Evolutionary conservation across 768 basidiomycete species (phyloP), one percentile per base, ranked within the genome.

Genomic region (Mycena pura): DNA sequence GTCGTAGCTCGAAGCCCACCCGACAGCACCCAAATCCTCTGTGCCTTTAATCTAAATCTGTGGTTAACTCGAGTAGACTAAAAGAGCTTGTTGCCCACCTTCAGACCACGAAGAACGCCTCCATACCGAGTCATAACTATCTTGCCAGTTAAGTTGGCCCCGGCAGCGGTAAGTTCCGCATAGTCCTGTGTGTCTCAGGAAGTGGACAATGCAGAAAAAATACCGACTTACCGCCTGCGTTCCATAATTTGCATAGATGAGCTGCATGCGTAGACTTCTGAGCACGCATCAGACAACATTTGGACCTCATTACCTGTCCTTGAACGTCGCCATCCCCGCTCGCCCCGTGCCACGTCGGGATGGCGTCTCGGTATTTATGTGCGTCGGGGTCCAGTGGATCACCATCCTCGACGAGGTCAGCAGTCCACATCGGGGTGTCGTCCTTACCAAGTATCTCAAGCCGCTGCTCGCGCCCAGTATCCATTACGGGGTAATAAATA

Each of bases 321-420:
- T 82, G 78, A 17, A 85, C 94, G 60, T 89, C 86, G 1, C 96
- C 96, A 43, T 84, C 86, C 44, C 82, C 83, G 67, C 91, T 93
- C 13, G 93, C 75, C 5, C 93, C 95, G 73, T 96, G 95, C 86
- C 91, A 99, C n/a, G 90, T 76, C 0, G 91, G 87, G 14, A 95
- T 83, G 21, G 84, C 79, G 57, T 89, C 80, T 51, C 80, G 82
- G 66, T 90, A 88, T 61, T 85, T 82, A 55, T 83, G 80, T 6
- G 92, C 91, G 56, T 90, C 88, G 22, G 85, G 80, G 68, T 98
- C 96, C 4, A 83, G 78, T 3, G 84, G 82, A 66, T 86, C 83
- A 5, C 84, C 86, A 61, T 94, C 89, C 66, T 89, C 91, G 25
- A 84, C 80, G 1, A 97, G 77, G 64, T 90, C 84, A 19, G 94